Percentiles rank a stretch among this genome's conserved stretches.
phyloP scores from a whole-genome alignment of 192 early-diverging fungal species.

The Physocladia obscura region DNA sequence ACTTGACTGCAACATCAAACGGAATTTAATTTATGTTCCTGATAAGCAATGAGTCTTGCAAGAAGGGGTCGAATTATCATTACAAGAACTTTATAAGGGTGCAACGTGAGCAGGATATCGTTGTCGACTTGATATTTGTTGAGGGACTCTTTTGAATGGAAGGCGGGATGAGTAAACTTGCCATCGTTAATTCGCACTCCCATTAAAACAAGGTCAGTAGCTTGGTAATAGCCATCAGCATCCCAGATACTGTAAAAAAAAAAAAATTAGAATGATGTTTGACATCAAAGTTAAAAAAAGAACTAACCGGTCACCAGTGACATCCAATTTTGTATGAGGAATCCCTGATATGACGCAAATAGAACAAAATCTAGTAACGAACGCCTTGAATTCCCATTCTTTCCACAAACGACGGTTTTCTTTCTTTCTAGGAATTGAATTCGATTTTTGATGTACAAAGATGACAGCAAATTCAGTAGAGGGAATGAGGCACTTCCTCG shows the following conservation, averaged over 20 bases:
- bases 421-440: no score
- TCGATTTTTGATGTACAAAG: no score
- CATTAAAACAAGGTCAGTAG: not conserved
- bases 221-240: not conserved
- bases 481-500: no score
- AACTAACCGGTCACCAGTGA: not conserved
- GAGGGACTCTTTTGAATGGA: not conserved
- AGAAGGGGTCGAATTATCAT: no score
- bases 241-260: constrained; percentile 1
- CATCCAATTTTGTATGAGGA: not conserved
- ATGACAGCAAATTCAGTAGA: no score
- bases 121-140: not conserved
- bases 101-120: not conserved
- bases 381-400: no score
- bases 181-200: not conserved
- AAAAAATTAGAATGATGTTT: not conserved
- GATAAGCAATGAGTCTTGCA: no score
- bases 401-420: no score
- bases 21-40: no score
- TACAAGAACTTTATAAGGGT: not conserved
- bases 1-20: no score
- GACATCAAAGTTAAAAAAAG: not conserved
- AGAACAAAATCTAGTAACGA: no score
- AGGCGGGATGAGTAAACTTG: not conserved
- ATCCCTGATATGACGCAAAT: no score